Conservation (phyloP, 441 rosid genomes). For the Eruca vesicaria region DNA sequence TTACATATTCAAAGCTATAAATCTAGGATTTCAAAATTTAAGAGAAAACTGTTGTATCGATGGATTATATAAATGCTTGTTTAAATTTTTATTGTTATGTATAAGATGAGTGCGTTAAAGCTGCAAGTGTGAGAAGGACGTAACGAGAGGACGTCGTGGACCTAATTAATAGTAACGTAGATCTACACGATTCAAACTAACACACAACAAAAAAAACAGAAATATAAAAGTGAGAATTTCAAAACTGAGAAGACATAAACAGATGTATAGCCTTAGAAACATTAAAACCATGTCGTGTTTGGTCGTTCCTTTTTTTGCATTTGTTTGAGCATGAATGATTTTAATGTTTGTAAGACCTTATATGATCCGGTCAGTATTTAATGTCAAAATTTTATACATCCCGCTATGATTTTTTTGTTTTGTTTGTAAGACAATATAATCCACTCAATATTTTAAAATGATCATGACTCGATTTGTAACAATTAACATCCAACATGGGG, state of each 20-base stretch:
- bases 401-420: no score
- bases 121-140: constrained; percentile 29
- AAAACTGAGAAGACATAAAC: neutral
- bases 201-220: neutral
- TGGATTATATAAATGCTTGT: neutral
- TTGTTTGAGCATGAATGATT: no score
- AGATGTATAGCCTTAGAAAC: constrained; percentile 5
- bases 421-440: no score
- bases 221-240: neutral
- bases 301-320: no score
- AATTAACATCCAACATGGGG: no score
- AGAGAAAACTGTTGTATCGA: constrained; percentile 7
- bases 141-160: constrained; percentile 28
- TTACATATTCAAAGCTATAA: constrained; percentile 2
- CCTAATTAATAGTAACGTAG: constrained; percentile 4
- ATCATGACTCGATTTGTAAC: no score
- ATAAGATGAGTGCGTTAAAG: constrained; percentile 11
- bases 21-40: constrained; percentile 12
- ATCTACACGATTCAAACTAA: constrained; percentile 13
- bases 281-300: constrained; percentile 4
- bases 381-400: no score
- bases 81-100: neutral
- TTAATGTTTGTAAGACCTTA: no score
- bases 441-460: no score
- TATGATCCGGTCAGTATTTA: no score